Evolutionary conservation across 805 yeast species (phyloP), one percentile per base, ranked within the genome.

Genomic region (Cyberlindnera maritima): DNA sequence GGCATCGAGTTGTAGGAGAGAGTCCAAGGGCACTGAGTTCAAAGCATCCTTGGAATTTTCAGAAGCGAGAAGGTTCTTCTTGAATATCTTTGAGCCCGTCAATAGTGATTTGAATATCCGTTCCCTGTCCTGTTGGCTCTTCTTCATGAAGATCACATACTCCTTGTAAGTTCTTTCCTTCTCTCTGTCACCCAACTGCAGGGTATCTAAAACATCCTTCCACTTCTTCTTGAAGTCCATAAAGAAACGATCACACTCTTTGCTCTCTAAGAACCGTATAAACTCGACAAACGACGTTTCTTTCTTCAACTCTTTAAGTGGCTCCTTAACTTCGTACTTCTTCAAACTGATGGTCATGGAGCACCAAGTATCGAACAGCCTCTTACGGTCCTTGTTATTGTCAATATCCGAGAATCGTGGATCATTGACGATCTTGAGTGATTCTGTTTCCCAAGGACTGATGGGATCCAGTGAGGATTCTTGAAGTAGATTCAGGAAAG

Each of bases 311-410:
- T 32, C 14, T 7, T 25, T 21, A 8, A 23, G 7, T 15, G 32
- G 23, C 33, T 18, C 8, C 10, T 25, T 26, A 8, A 18, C 36
- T 29, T 32, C 28, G 51, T 26, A 20, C 29, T 12, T 23, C 38
- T 43, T 39, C 33, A 33, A 18, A 20, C 32, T 36, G 19, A 38
- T 51, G 23, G 39, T 44, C 31, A 26, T 39, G 36, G 20, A 49
- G 47, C 71, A 60, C 85, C 86, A 80, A 23, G 63, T 57, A 36
- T 75, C 74, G 56, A 74, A 81, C 2, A 71, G 53, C 1, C 58
- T 64, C 41, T 63, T 65, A 31, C 82, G 61, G 9, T 57, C 55
- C 17, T 58, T 50, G 35, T 70, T 67, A 21, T 65, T 57, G 8
- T 64, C 63, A 17, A 77, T 47, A 1, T 49, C 44, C 20, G 64